Evolutionary conservation across 352 stramenopile species (phyloP).

Genomic region (Thalassiosira hispida): DNA sequence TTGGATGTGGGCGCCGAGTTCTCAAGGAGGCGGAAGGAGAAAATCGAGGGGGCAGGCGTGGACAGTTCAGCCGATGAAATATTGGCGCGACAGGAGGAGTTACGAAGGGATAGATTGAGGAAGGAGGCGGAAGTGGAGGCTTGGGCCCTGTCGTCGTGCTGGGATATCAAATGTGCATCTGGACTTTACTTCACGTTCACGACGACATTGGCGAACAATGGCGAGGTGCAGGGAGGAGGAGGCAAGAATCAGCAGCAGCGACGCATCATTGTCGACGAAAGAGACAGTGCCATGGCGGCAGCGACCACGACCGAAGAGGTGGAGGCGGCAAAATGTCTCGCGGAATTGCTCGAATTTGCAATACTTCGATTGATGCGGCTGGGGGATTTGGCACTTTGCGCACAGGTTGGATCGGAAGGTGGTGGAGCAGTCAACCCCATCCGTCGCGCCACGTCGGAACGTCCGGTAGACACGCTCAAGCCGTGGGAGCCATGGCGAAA

Average conservation of each 20-base stretch:
- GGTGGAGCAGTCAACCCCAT: conserved; percentile 55
- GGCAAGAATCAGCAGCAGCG: background rate
- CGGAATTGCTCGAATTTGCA: conserved; percentile 76
- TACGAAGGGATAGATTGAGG: conserved; percentile 27
- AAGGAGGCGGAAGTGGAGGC: conserved; percentile 55
- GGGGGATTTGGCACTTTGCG: conserved; percentile 53
- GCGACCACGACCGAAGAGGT: conserved; percentile 38
- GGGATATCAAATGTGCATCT: conserved; percentile 72
- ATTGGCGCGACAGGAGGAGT: conserved; percentile 8
- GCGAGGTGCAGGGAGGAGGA: conserved; percentile 1
- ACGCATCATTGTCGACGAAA: background rate
- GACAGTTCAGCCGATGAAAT: conserved; percentile 26
- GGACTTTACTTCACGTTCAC: conserved; percentile 50
- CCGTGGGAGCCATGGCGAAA: conserved; percentile 66
- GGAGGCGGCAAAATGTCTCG: conserved; percentile 55
- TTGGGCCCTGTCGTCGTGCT: conserved; percentile 74
- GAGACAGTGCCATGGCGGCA: background rate
- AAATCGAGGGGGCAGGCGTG: conserved; percentile 24
- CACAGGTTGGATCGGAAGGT: background rate
- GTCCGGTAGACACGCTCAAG: conserved; percentile 60
- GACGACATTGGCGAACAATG: background rate
- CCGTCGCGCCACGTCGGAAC: conserved; percentile 33
- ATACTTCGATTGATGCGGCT: conserved; percentile 68
- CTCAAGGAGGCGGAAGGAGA: conserved; percentile 25
- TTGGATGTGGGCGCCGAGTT: conserved; percentile 31